These are phyloP conservation scores for Elymus sibiricus DNA, from an alignment of 176 grass and related monocot species.

Conservation along the genomic window DNA sequence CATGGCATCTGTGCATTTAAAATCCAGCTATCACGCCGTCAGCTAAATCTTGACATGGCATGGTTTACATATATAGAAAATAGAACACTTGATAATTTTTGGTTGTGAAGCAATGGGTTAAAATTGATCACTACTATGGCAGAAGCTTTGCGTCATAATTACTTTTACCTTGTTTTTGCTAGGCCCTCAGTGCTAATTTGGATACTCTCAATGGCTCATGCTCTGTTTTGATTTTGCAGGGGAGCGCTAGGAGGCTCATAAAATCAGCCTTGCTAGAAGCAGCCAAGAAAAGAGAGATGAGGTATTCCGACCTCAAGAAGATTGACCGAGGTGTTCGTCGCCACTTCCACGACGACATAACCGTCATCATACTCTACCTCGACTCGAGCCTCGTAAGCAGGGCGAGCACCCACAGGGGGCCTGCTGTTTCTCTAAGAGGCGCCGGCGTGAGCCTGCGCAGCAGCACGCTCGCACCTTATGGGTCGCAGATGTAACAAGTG, in stretches of 20 bases:
- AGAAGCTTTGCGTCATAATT: background rate
- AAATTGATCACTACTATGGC: background rate
- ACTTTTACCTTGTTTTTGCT: background rate
- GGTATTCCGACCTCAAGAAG: slow-evolving; percentile 95
- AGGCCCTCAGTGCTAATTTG: background rate
- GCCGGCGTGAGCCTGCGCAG: slow-evolving; percentile 45
- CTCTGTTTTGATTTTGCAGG: slow-evolving; percentile 54
- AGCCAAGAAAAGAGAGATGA: slow-evolving; percentile 97
- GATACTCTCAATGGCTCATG: background rate
- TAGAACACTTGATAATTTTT: background rate
- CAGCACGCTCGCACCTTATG: slow-evolving; percentile 61
- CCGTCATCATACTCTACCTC: slow-evolving; percentile 75
- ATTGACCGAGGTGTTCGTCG: slow-evolving; percentile 86
- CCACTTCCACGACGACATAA: slow-evolving; percentile 96
- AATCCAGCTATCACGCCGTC: background rate
- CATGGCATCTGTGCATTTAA: background rate
- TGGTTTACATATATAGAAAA: background rate
- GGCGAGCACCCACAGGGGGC: slow-evolving; percentile 49
- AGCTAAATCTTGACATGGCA: background rate
- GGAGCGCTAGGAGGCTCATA: slow-evolving; percentile 76
- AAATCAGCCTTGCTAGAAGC: slow-evolving; percentile 67
- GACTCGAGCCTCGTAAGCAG: slow-evolving; percentile 61
- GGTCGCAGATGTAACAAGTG: slow-evolving; percentile 25
- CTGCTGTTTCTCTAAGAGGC: slow-evolving; percentile 63
- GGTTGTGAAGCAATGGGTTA: background rate